phyloP scores from a whole-genome alignment of 2,329 filamentous ascomycete species.

The Rhexocercosporidium sp. region DNA sequence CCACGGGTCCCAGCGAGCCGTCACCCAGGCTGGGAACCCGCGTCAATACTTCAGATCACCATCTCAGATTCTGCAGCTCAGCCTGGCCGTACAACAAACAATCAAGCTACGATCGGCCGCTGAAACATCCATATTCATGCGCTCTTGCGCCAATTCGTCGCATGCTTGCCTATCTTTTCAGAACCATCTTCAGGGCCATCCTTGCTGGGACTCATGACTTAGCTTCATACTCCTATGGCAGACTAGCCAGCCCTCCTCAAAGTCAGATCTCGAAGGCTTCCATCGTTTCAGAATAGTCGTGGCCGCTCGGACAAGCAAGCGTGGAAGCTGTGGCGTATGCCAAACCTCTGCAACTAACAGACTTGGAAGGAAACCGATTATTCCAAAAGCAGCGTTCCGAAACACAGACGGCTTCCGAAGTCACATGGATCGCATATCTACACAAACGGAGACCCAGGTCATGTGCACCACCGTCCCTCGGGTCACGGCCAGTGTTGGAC shows the following conservation, averaged over 20 bases:
- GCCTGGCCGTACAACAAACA: background rate
- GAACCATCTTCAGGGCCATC: background rate
- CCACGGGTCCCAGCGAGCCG: background rate
- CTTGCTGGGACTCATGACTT: background rate
- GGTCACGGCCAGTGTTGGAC: background rate
- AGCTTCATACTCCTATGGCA: background rate
- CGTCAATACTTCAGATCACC: background rate
- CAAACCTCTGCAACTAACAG: background rate
- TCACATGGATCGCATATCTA: background rate
- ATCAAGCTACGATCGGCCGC: conserved; percentile 6
- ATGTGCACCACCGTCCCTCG: background rate
- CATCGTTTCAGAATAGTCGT: conserved; percentile 2
- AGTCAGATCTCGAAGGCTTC: background rate
- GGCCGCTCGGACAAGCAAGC: background rate
- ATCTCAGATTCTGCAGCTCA: conserved; percentile 3
- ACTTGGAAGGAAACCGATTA: background rate
- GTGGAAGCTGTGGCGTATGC: background rate
- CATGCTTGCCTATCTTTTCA: background rate
- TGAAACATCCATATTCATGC: conserved; percentile 11
- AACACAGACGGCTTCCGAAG: background rate
- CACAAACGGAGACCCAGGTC: background rate
- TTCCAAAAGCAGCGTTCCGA: background rate
- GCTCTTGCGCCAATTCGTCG: background rate
- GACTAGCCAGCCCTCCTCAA: background rate
- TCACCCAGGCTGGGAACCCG: conserved; percentile 2